A percentile compares a stretch with the other conserved stretches of the same genome.
Evolutionary conservation across 768 basidiomycete genomes (phyloP).

Genomic region (Termitomyces sp.): DNA sequence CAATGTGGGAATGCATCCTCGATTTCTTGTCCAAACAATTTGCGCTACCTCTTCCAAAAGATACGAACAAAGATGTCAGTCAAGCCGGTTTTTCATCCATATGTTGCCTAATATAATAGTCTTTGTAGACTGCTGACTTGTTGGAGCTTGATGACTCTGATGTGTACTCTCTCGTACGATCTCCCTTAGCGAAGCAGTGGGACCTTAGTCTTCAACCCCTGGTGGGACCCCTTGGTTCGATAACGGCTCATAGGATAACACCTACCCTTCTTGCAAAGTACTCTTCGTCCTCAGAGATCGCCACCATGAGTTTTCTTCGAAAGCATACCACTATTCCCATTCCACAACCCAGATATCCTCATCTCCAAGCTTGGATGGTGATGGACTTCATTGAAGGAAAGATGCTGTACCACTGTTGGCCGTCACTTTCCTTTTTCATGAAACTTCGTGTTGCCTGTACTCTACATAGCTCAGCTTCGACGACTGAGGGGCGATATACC

Average conservation of each 20-base stretch:
- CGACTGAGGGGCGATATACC: conserved; percentile 1
- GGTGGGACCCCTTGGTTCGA: background rate
- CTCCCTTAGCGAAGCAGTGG: background rate
- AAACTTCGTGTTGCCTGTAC: conserved; percentile 25
- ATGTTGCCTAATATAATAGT: background rate
- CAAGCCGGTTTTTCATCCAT: background rate
- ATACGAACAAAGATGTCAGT: conserved; percentile 2
- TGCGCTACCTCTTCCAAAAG: background rate
- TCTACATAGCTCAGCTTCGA: conserved; percentile 25
- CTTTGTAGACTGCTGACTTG: background rate
- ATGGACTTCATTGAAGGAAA: conserved; percentile 26
- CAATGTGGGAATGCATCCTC: background rate
- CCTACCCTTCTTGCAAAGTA: conserved; percentile 3
- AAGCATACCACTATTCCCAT: conserved; percentile 8
- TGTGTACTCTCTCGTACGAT: background rate
- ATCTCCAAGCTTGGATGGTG: conserved; percentile 6
- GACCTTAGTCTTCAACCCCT: background rate
- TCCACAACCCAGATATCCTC: conserved; percentile 1
- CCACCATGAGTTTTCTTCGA: conserved; percentile 3
- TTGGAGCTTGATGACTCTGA: conserved; percentile 2
- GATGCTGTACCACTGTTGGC: conserved; percentile 24
- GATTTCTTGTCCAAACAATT: background rate
- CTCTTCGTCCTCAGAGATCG: background rate
- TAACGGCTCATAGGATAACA: conserved; percentile 1
- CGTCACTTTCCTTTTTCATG: conserved; percentile 15